Conservation (phyloP, 2,329 filamentous ascomycete genomes). For the Rosellinia necatrix region DNA sequence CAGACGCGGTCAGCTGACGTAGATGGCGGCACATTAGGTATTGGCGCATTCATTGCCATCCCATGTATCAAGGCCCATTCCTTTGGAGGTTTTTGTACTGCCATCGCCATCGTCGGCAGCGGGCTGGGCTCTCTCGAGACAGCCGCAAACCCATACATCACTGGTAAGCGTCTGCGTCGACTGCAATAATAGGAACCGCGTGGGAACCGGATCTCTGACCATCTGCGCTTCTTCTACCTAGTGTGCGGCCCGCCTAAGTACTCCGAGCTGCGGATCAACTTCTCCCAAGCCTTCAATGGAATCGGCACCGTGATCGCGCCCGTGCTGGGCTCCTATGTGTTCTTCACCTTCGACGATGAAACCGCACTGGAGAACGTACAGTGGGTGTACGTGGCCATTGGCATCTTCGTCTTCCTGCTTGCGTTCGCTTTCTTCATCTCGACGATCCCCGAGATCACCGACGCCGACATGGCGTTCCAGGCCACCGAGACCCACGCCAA, state of each 20-base stretch:
- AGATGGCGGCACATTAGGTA: constrained; percentile 44
- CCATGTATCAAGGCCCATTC: constrained; percentile 64
- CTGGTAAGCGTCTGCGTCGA: constrained; percentile 45
- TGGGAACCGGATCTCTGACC: constrained; percentile 11
- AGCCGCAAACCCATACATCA: constrained; percentile 76
- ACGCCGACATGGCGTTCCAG: constrained; percentile 67
- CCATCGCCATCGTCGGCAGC: constrained; percentile 74
- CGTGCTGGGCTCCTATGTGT: constrained; percentile 72
- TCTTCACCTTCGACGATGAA: constrained; percentile 67
- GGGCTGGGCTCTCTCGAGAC: constrained; percentile 77
- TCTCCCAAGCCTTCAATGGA: constrained; percentile 78
- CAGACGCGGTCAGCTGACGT: constrained; percentile 7
- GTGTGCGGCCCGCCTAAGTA: constrained; percentile 71
- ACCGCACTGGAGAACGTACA: constrained; percentile 69
- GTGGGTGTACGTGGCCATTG: constrained; percentile 77
- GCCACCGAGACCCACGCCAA: constrained; percentile 57
- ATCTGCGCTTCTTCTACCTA: constrained; percentile 26
- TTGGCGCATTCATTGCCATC: constrained; percentile 62
- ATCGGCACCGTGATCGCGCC: constrained; percentile 76
- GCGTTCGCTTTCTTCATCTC: constrained; percentile 70
- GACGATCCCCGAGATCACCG: constrained; percentile 73
- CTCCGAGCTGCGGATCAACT: constrained; percentile 72
- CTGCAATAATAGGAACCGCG: background rate
- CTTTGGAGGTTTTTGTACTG: constrained; percentile 75
- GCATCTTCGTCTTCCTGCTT: constrained; percentile 70